Conservation (phyloP, 140 eudicot genomes). For the Ambrosia hybrid region DNA sequence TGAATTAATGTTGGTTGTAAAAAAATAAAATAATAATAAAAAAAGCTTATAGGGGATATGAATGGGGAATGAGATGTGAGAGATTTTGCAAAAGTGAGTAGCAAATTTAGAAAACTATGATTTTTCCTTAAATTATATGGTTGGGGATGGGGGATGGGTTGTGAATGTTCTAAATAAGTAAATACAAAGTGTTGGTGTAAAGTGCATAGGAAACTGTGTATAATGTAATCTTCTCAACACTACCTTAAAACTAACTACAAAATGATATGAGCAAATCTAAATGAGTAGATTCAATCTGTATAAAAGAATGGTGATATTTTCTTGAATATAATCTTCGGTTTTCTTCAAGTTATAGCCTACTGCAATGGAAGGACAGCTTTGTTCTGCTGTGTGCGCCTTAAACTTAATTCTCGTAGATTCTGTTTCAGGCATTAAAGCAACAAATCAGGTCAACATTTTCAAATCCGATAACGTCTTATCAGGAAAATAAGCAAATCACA, state of each 20-base stretch:
- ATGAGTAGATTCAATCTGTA: conserved; percentile 34
- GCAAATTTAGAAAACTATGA: no score
- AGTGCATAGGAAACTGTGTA: conserved; percentile 28
- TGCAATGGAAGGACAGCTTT: conserved; percentile 25
- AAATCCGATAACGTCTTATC: conserved; percentile 9
- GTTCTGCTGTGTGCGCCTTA: conserved; percentile 33
- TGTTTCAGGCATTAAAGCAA: conserved; percentile 30
- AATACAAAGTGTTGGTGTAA: conserved; percentile 35
- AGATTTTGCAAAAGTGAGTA: no score
- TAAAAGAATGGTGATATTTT: conserved; percentile 29
- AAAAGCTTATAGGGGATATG: no score
- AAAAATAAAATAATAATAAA: no score
- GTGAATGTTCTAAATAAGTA: no score
- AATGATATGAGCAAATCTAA: conserved; percentile 21
- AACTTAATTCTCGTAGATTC: conserved; percentile 39
- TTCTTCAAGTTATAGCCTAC: conserved; percentile 40
- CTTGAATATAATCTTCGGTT: conserved; percentile 22
- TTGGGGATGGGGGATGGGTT: no score
- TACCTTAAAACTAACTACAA: conserved; percentile 34
- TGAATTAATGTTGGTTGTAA: no score
- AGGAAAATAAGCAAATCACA: neutral
- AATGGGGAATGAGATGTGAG: no score
- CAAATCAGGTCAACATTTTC: conserved; percentile 15
- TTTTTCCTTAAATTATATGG: no score
- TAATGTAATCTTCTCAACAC: conserved; percentile 27